Evolutionary conservation across 2,329 filamentous ascomycete species (phyloP), one percentile per base, ranked within the genome.

Genomic region (Cercospora nicotianae): DNA sequence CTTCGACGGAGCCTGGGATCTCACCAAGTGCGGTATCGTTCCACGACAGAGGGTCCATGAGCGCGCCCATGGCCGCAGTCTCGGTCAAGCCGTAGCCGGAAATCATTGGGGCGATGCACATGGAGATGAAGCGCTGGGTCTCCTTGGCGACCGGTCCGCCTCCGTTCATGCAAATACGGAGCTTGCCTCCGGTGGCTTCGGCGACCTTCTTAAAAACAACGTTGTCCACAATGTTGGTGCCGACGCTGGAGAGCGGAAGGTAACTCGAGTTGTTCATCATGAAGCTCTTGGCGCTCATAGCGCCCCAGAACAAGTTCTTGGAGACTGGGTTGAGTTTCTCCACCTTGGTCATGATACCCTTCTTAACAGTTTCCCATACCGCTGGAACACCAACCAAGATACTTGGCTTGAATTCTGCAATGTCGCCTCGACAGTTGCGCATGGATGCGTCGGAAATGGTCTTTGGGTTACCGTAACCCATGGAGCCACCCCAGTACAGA

Each of bases 281-380:
- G 79, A 89, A 88, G 73, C 81, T 82, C 81, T 90, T 90, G 57
- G 86, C 83, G 30, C 84, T 81, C 79, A 88, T 81, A 12, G 87
- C 87, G 62, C 85, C 87, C 88, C 88, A 90, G 85, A 99, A 99
- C 70, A 98, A 81, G 75, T 90, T 89, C 80, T 85, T 89, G 67
- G 90, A 86, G 51, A 98, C 67, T n/a, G 86, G 80, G 75, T 89
- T 89, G 69, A 90, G 87, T 67, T 86, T 83, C 77, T 91, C 90
- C 68, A 98, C 89, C 80, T 93, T 93, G 75, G 84, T 82, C 71
- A 94, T 84, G 75, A 99, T 91, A 64, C 95, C 95, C 85, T 99
- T 99, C 84, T 93, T 94, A 75, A 99, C 91, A 1, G 92, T 94
- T 82, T 99, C 95, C 94, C 94, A 99, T 33, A 99, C 91, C 67